phyloP scores from a whole-genome alignment of 352 stramenopile species.

The Halophytophthora batemanensis region DNA sequence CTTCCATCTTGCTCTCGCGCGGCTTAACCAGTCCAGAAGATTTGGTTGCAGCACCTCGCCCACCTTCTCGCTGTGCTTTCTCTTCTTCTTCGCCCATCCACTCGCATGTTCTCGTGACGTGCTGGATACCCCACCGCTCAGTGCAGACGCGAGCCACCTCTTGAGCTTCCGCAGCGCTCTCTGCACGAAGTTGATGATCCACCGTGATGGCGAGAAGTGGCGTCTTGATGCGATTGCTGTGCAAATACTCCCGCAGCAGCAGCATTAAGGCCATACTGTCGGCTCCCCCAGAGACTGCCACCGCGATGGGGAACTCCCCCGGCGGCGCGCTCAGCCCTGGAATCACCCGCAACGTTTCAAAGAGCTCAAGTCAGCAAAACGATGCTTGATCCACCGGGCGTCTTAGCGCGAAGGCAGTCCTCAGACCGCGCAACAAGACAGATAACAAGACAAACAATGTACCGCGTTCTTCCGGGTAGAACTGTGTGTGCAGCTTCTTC shows the following conservation, averaged over 20 bases:
- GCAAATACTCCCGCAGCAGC: constrained; percentile 63
- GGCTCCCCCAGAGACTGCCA: constrained; percentile 71
- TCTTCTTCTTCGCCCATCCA: constrained; percentile 29
- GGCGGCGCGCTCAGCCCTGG: constrained; percentile 12
- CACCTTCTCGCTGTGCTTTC: constrained; percentile 2
- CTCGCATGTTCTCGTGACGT: constrained; percentile 51
- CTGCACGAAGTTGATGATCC: constrained; percentile 63
- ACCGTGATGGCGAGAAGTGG: constrained; percentile 79
- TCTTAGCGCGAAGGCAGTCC: not conserved
- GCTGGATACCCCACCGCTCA: constrained; percentile 38
- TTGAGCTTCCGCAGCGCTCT: constrained; percentile 61
- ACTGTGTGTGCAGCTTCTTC: constrained; percentile 31
- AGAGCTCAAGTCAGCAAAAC: not conserved
- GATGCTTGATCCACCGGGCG: not conserved
- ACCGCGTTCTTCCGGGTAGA: constrained; percentile 34
- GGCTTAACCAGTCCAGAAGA: constrained; percentile 21
- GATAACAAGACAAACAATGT: not conserved
- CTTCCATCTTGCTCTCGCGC: constrained; percentile 71
- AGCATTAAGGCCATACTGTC: constrained; percentile 84
- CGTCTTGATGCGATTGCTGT: constrained; percentile 39
- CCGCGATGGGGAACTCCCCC: constrained; percentile 55
- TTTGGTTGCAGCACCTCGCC: not conserved
- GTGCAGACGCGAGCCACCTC: constrained; percentile 46
- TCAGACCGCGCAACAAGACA: not conserved
- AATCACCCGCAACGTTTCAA: not conserved